A percentile compares a stretch with the other conserved stretches of the same genome.
Conservation (phyloP, 139 green algal species). For the Edaphochlamys debaryana region DNA sequence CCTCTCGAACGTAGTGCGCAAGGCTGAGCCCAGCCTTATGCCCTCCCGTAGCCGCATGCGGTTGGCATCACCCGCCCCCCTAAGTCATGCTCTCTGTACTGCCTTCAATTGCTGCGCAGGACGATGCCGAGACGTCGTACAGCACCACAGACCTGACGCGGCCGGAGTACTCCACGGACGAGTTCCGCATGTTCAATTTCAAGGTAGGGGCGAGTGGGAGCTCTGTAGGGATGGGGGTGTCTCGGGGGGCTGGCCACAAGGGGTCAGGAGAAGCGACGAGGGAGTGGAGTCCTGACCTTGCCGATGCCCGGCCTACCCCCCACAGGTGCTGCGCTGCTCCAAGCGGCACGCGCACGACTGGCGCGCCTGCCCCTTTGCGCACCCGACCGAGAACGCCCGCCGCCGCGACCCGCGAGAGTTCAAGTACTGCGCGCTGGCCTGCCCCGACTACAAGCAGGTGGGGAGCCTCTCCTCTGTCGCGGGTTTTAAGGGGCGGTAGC, state of each 20-base stretch:
- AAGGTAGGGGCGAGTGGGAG: constrained; percentile 63
- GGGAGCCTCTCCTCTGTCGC: constrained; percentile 13
- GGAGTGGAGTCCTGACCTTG: too few relatives aligned
- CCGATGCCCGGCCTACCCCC: neutral
- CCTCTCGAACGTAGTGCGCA: neutral
- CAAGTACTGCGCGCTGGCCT: constrained; percentile 89
- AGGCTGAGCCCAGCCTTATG: too few relatives aligned
- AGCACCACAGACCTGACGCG: constrained; percentile 76
- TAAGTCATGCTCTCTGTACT: too few relatives aligned
- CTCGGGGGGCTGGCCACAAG: too few relatives aligned
- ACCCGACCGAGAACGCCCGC: constrained; percentile 96
- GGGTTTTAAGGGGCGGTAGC: neutral
- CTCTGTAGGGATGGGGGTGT: neutral
- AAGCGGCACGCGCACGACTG: constrained; percentile 95
- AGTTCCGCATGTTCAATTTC: constrained; percentile 90
- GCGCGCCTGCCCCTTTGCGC: constrained; percentile 95
- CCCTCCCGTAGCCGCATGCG: too few relatives aligned
- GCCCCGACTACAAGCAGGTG: constrained; percentile 93
- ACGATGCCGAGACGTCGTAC: too few relatives aligned
- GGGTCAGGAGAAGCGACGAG: too few relatives aligned
- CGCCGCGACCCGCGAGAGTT: constrained; percentile 90
- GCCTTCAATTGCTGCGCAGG: too few relatives aligned
- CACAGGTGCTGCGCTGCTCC: constrained; percentile 79
- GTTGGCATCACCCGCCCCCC: too few relatives aligned
- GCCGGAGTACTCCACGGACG: constrained; percentile 85